Evolutionary conservation across 2,329 filamentous ascomycete species (phyloP).

Genomic region (Sporothrix inflata): DNA sequence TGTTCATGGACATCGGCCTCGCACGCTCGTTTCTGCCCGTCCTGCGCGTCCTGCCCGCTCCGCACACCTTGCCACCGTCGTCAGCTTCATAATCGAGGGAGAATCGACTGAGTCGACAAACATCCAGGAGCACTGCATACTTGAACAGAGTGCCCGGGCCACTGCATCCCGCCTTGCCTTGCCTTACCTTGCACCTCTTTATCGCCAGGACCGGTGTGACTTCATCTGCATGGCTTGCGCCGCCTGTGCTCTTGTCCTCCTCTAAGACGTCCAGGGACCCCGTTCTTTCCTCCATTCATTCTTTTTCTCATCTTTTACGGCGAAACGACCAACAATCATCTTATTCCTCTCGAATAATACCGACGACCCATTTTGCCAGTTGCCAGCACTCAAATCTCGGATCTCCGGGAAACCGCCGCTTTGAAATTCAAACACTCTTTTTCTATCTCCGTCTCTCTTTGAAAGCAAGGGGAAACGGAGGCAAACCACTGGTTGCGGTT

Average conservation of each 20-base stretch:
- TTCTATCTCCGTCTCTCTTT: background rate
- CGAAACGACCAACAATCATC: background rate
- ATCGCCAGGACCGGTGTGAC: slow-evolving; percentile 9
- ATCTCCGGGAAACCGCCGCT: slow-evolving; percentile 3
- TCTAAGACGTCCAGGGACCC: background rate
- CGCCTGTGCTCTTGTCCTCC: background rate
- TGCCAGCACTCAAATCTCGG: slow-evolving; percentile 22
- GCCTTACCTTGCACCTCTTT: background rate
- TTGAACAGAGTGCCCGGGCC: background rate
- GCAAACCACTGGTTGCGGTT: background rate
- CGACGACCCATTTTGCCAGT: background rate
- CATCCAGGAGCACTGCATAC: slow-evolving; percentile 5
- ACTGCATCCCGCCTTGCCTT: background rate
- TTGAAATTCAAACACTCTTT: background rate
- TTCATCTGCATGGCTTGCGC: slow-evolving; percentile 3
- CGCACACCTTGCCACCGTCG: background rate
- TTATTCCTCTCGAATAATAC: slow-evolving; percentile 15
- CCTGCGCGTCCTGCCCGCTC: background rate
- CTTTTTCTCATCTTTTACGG: background rate
- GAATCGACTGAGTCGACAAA: background rate
- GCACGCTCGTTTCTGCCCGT: slow-evolving; percentile 19
- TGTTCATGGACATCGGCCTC: slow-evolving; percentile 17
- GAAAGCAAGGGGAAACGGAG: background rate
- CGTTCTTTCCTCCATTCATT: background rate
- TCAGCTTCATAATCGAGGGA: background rate